phyloP scores from a whole-genome alignment of 768 basidiomycete genomes.

The Hygrophorus russula region DNA sequence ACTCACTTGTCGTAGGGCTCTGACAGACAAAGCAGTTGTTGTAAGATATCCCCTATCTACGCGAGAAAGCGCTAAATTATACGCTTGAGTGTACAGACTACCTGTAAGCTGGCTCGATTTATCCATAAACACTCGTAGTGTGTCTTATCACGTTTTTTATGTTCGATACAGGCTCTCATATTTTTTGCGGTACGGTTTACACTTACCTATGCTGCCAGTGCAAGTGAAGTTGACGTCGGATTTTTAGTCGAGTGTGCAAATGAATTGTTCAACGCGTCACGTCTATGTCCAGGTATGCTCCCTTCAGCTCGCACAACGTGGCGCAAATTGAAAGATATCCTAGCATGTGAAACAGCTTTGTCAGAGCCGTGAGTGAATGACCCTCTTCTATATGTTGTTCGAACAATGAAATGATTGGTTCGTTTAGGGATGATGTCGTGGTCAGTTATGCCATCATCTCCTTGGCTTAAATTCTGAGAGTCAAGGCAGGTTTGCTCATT shows the following conservation, averaged over 20 bases:
- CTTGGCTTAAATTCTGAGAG: background rate
- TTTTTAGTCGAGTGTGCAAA: conserved; percentile 74
- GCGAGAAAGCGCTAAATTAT: conserved; percentile 17
- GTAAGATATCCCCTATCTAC: conserved; percentile 29
- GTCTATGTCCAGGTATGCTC: conserved; percentile 62
- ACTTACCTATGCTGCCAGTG: too few relatives aligned
- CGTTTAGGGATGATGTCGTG: conserved; percentile 48
- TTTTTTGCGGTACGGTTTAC: conserved; percentile 56
- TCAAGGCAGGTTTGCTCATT: conserved; percentile 22
- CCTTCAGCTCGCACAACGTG: background rate
- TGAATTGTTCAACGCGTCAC: conserved; percentile 65
- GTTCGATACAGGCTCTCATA: conserved; percentile 62
- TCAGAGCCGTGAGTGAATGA: conserved; percentile 55
- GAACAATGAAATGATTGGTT: conserved; percentile 1
- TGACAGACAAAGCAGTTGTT: conserved; percentile 77
- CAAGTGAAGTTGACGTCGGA: background rate
- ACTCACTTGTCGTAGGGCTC: conserved; percentile 55
- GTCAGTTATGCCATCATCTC: conserved; percentile 23
- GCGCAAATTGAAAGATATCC: background rate
- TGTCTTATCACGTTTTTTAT: background rate
- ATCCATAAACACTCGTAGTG: background rate
- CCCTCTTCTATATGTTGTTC: background rate
- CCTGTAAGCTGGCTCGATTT: conserved; percentile 26
- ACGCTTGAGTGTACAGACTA: conserved; percentile 27
- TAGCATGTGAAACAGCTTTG: conserved; percentile 74